Base-by-base conservation (phyloP, 75 land plant genomes). In the Gnetum montanum region DNA sequence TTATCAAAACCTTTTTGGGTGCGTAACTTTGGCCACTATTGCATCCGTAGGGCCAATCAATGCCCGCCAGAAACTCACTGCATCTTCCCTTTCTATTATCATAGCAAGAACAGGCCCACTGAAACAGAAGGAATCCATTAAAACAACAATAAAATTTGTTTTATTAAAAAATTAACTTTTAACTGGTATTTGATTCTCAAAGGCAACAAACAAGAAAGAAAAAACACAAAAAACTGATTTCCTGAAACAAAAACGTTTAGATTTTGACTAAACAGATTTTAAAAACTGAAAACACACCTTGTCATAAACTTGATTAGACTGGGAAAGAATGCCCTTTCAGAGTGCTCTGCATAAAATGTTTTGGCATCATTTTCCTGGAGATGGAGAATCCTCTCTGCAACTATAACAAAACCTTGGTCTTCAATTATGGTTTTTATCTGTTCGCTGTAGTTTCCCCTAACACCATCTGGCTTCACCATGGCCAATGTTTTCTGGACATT, bases 21-120 rank as follows among this genome's bases (percentile, higher is more conserved):
- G 84, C 24, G 84, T 60, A 63, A 65, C 11, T 56, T 71, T 77
- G 28, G 89, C 89, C 45, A 75, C 75, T 8, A 27, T 54, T 31
- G 85, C 73, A 81, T 88, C 82, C 31, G 94, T 88, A 23, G 94
- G 94, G 34, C 94, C 89, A 65, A 88, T 84, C 36, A 84, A 41
- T 25, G 58, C 46, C 41, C 89, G 88, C 94, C 88, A 88, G 49
- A 84, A 74, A 59, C 71, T 62, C 23, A 85, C 59, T n/a, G 89
- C 84, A 74, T 70, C 67, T 34, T 61, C 77, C 61, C 78, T 81
- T 62, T 88, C 84, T 38, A 88, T 70, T 54, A 88, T 63, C 88
- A 88, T 77, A 26, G 76, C 66, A 31, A 67, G 28, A 43, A 88
- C 85, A 24, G 94, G 94, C 55, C 94, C 94, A 78, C 94, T 84